phyloP scores from a whole-genome alignment of 2,329 filamentous ascomycete genomes.

The Cordyceps militaris region DNA sequence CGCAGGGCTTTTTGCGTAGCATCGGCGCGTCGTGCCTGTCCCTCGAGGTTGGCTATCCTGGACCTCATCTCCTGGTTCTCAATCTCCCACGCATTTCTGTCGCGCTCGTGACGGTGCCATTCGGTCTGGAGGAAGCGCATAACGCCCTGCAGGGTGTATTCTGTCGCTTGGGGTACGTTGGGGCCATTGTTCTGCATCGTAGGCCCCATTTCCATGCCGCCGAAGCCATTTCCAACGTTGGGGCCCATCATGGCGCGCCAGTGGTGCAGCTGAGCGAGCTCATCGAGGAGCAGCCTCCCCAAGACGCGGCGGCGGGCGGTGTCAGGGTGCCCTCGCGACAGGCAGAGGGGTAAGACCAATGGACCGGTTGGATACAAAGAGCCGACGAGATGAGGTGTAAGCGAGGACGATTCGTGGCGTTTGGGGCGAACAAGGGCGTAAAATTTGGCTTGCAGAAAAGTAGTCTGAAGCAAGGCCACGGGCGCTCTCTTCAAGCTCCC shows the following conservation, averaged over 20 bases:
- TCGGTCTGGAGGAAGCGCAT: constrained; percentile 99
- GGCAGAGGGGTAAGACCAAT: constrained; percentile 17
- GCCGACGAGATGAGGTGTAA: neutral
- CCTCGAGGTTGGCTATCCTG: constrained; percentile 89
- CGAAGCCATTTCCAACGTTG: constrained; percentile 38
- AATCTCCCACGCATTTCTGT: constrained; percentile 97
- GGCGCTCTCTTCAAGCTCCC: constrained; percentile 9
- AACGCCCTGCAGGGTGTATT: constrained; percentile 65
- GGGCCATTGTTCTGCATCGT: constrained; percentile 39
- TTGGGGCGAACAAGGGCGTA: neutral
- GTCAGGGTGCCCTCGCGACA: constrained; percentile 15
- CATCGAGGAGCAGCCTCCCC: constrained; percentile 28
- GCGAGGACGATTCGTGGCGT: neutral
- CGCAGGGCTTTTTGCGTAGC: constrained; percentile 82
- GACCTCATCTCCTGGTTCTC: constrained; percentile 99
- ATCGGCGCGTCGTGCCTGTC: constrained; percentile 78
- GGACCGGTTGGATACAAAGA: constrained; percentile 13
- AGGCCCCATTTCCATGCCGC: constrained; percentile 38
- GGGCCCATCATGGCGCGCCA: constrained; percentile 35
- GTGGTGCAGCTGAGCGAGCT: constrained; percentile 27
- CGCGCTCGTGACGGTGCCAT: constrained; percentile 97
- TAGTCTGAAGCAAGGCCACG: constrained; percentile 1
- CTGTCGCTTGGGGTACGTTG: constrained; percentile 51
- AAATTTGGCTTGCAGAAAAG: neutral
- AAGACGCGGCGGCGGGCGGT: constrained; percentile 11